Evolutionary conservation across 2,329 filamentous ascomycete species (phyloP), one percentile per base, ranked within the genome.

Genomic region (Pyricularia pennisetigena): DNA sequence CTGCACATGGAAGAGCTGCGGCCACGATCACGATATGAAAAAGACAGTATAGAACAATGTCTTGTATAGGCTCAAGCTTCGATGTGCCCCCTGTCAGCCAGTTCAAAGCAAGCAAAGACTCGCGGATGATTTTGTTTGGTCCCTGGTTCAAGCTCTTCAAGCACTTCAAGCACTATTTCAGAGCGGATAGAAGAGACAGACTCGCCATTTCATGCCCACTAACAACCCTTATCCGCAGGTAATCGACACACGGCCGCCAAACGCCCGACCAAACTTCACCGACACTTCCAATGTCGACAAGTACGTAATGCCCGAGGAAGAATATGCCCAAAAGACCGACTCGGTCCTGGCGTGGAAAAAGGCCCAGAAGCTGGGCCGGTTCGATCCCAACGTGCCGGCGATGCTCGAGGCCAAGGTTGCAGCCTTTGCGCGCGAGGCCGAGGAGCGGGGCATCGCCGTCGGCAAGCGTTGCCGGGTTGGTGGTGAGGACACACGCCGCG

Each of bases 301-400:
- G 81, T 98, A 95, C 78, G 87, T 90, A 71, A 90, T 99, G 85
- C 92, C 93, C n/a, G 83, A 86, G 67, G 85, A 89, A 66, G 90
- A 94, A 75, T 99, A 99, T 79, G 93, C 93, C 76, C 87, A 88
- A 74, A 93, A 94, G 75, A 83, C 88, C 62, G 92, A 97, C 79
- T 94, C 91, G 3, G 95, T 99, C 16, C 86, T 97, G 28, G 92
- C 94, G 6, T 98, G 93, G 93, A 99, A 99, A 81, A 94, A 92
- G 80, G 82, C 88, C n/a, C 89, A 97, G 78, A 94, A 96, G 77
- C 86, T 98, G n/a, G 95, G 95, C 66, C 92, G 95, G 49, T 99
- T 99, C 79, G 93, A 98, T 76, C 95, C 95, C 14, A 84, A 90
- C 73, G 92, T 93, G 8, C 88, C 91, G 23, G 87, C 83, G 70